Evolutionary conservation across 1,284 basidiomycete genomes (phyloP).

Genomic region (Rhodofomes roseus): DNA sequence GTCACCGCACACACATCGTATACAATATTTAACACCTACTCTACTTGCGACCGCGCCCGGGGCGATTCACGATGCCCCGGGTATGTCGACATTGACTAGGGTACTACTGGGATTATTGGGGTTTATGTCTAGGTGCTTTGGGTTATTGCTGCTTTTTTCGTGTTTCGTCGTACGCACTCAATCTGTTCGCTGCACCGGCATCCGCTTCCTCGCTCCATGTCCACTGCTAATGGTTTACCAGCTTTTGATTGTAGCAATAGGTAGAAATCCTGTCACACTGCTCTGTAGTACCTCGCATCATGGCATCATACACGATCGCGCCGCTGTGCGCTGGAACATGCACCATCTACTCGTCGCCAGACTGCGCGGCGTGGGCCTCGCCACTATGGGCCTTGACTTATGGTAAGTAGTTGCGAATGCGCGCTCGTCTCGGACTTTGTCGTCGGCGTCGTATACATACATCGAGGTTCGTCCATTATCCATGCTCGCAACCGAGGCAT

Average conservation of each 20-base stretch:
- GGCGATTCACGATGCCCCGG: conserved; percentile 17
- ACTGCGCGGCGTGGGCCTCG: neutral
- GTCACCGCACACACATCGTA: conserved; percentile 5
- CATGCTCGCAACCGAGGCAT: no score
- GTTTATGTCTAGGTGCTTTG: conserved; percentile 2
- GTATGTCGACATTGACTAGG: conserved; percentile 4
- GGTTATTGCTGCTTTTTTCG: conserved; percentile 12
- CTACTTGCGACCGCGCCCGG: conserved; percentile 15
- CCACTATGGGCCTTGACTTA: neutral
- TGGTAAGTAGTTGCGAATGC: no score
- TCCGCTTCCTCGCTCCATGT: conserved; percentile 7
- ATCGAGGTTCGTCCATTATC: no score
- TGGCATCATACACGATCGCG: conserved; percentile 25
- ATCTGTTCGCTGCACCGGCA: conserved; percentile 9
- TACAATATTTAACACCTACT: conserved; percentile 8
- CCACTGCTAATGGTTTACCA: conserved; percentile 8
- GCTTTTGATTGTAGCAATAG: conserved; percentile 23
- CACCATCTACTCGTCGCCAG: neutral
- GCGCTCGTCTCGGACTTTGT: no score
- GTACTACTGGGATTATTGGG: conserved; percentile 13
- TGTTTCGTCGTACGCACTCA: conserved; percentile 13
- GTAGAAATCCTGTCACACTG: conserved; percentile 16
- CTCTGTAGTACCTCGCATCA: conserved; percentile 25
- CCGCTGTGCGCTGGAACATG: conserved; percentile 21
- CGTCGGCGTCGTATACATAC: no score